Conservation (phyloP, 176 grass and related monocot species). For the Pontederia crassipes region DNA sequence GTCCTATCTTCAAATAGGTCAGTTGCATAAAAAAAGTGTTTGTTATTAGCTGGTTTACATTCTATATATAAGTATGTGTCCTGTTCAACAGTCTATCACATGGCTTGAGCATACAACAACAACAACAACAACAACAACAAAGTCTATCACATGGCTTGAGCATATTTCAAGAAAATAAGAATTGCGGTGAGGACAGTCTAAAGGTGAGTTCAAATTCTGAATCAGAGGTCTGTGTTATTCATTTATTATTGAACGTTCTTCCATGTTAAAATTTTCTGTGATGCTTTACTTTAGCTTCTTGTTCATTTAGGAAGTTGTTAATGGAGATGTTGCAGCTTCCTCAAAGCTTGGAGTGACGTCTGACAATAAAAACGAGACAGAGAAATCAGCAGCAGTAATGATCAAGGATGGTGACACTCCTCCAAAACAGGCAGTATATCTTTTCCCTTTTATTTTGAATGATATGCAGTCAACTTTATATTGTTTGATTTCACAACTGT, state of each 20-base stretch:
- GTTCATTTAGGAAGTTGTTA: slow-evolving; percentile 24
- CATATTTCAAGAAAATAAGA: slow-evolving; percentile 75
- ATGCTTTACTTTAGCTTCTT: background rate
- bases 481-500: too few relatives aligned
- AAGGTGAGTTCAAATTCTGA: slow-evolving; percentile 60
- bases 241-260: background rate
- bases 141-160: slow-evolving; percentile 40
- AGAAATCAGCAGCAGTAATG: too few relatives aligned
- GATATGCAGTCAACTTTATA: too few relatives aligned
- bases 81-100: slow-evolving; percentile 6
- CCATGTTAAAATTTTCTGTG: slow-evolving; percentile 16
- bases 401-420: too few relatives aligned
- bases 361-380: too few relatives aligned
- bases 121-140: too few relatives aligned
- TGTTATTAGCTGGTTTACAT: slow-evolving; percentile 2
- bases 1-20: slow-evolving; percentile 85
- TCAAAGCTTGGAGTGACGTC: slow-evolving; percentile 11
- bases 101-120: slow-evolving; percentile 73
- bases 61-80: background rate
- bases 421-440: too few relatives aligned
- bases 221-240: slow-evolving; percentile 41
- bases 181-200: slow-evolving; percentile 62
- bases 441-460: too few relatives aligned
- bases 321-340: slow-evolving; percentile 12
- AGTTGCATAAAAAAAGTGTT: background rate